phyloP scores from a whole-genome alignment of 1,284 basidiomycete species.

The Boletus calvinii region DNA sequence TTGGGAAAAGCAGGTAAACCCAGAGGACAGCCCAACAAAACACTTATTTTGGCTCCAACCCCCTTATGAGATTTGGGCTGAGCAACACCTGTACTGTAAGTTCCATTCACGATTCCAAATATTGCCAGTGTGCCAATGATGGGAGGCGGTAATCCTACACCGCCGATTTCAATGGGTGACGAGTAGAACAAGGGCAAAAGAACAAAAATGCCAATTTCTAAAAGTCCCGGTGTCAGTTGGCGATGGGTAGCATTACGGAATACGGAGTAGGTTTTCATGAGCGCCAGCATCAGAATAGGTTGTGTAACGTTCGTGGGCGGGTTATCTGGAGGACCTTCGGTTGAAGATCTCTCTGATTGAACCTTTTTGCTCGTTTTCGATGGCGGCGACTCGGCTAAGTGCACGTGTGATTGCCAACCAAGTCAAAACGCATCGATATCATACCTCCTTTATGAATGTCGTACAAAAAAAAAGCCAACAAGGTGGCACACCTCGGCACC shows the following conservation, averaged over 20 bases:
- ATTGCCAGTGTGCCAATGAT: slow-evolving; percentile 57
- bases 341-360: slow-evolving; percentile 1
- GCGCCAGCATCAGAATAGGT: slow-evolving; percentile 40
- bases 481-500: slow-evolving; percentile 57
- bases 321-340: neutral
- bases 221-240: slow-evolving; percentile 61
- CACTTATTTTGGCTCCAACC: slow-evolving; percentile 55
- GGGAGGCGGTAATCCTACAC: slow-evolving; percentile 59
- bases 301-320: neutral
- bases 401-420: neutral
- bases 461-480: slow-evolving; percentile 51
- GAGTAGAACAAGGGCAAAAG: slow-evolving; percentile 70
- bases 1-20: slow-evolving; percentile 53
- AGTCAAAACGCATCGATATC: slow-evolving; percentile 22
- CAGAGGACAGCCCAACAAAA: slow-evolving; percentile 52
- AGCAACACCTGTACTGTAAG: slow-evolving; percentile 60
- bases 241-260: slow-evolving; percentile 57
- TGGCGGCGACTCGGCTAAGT: slow-evolving; percentile 30
- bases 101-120: slow-evolving; percentile 59
- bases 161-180: slow-evolving; percentile 62
- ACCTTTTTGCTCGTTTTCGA: slow-evolving; percentile 8
- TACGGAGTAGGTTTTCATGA: slow-evolving; percentile 40
- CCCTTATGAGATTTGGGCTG: slow-evolving; percentile 54
- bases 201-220: slow-evolving; percentile 63
- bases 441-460: slow-evolving; percentile 57